phyloP scores from a whole-genome alignment of 2,329 filamentous ascomycete genomes.

The Colletotrichum liaoningense region DNA sequence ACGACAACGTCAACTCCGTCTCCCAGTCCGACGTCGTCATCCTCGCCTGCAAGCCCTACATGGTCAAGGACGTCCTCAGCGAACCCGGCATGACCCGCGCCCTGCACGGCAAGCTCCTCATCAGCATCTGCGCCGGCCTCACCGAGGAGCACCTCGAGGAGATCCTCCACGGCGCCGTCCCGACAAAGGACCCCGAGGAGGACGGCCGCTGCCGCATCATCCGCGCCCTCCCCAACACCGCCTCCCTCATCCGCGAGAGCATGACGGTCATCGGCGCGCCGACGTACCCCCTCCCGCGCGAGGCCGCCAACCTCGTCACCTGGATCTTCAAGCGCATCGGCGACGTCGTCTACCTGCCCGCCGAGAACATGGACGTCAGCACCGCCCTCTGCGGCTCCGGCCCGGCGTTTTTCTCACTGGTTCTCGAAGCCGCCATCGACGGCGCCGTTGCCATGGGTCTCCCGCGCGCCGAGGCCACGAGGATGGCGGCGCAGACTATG shows the following conservation, averaged over 20 bases:
- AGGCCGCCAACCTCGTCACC: constrained; percentile 68
- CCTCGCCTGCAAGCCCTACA: constrained; percentile 84
- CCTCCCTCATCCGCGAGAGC: constrained; percentile 79
- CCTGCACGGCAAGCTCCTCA: constrained; percentile 81
- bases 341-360: constrained; percentile 74
- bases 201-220: constrained; percentile 69
- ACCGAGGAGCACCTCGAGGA: constrained; percentile 75
- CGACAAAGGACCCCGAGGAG: constrained; percentile 56
- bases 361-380: constrained; percentile 76
- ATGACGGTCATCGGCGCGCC: constrained; percentile 83
- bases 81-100: constrained; percentile 77
- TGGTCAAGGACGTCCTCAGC: constrained; percentile 75
- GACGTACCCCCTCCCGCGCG: constrained; percentile 63
- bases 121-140: constrained; percentile 85
- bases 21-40: constrained; percentile 78
- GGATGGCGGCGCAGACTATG: constrained; percentile 86
- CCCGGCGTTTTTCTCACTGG: constrained; percentile 80
- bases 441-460: constrained; percentile 84
- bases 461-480: constrained; percentile 76
- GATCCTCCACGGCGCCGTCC: constrained; percentile 68
- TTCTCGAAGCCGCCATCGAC: constrained; percentile 81
- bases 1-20: constrained; percentile 77
- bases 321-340: constrained; percentile 85
- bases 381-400: constrained; percentile 82
- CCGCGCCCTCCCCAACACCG: constrained; percentile 85